Evolutionary conservation across 176 grass and related monocot genomes (phyloP).

Genomic region (Zea luxurians): DNA sequence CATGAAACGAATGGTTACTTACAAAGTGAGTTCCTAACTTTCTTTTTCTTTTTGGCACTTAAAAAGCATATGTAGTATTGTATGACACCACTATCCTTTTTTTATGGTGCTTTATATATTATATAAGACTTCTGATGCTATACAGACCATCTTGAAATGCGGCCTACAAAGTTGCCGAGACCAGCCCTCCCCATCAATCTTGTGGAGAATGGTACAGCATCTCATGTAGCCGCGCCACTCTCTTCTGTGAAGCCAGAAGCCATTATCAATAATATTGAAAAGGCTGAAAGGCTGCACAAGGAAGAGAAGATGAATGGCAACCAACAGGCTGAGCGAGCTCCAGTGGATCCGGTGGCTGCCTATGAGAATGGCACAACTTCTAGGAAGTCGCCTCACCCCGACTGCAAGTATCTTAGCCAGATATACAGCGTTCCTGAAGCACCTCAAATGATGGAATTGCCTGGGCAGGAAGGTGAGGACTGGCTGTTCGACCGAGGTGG

Average conservation of each 20-base stretch:
- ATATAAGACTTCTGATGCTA: slow-evolving; percentile 62
- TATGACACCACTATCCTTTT: slow-evolving; percentile 53
- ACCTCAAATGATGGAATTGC: slow-evolving; percentile 54
- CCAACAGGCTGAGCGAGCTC: slow-evolving; percentile 43
- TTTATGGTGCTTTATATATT: slow-evolving; percentile 52
- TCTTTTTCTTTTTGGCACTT: slow-evolving; percentile 29
- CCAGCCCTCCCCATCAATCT: slow-evolving; percentile 46
- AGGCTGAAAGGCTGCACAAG: slow-evolving; percentile 50
- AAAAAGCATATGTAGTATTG: slow-evolving; percentile 32
- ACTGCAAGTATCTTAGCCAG: slow-evolving; percentile 58
- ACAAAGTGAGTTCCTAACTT: slow-evolving; percentile 65
- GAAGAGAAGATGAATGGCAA: slow-evolving; percentile 59
- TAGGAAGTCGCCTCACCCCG: slow-evolving; percentile 50
- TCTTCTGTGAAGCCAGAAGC: slow-evolving; percentile 56
- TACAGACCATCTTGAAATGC: slow-evolving; percentile 63
- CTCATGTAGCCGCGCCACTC: slow-evolving; percentile 56
- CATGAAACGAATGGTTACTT: slow-evolving; percentile 65
- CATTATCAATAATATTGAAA: slow-evolving; percentile 31
- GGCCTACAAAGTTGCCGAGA: slow-evolving; percentile 60
- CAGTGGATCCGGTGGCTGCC: slow-evolving; percentile 31
- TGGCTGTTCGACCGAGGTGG: slow-evolving; percentile 46
- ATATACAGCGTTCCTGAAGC: slow-evolving; percentile 68
- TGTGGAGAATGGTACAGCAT: slow-evolving; percentile 70
- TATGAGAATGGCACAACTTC: slow-evolving; percentile 33
- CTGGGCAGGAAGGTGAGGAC: slow-evolving; percentile 42